Conservation (phyloP, 768 basidiomycete species). For the Tremella mesenterica region DNA sequence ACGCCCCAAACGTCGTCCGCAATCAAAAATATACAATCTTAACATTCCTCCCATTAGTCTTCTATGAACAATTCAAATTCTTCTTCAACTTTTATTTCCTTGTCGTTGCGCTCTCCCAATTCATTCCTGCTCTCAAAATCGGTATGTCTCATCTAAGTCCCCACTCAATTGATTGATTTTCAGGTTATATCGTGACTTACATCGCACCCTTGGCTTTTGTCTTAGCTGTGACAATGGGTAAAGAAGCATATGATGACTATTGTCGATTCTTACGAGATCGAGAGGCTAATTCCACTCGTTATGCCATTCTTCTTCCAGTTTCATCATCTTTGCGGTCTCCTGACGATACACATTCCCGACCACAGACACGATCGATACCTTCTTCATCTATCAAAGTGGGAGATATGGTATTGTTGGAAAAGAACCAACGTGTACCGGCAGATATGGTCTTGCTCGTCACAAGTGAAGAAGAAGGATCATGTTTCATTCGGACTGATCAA, state of each 20-base stretch:
- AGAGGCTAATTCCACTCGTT: slow-evolving; percentile 90
- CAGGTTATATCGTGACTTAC: slow-evolving; percentile 92
- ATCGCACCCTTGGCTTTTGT: slow-evolving; percentile 95
- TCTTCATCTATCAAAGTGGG: slow-evolving; percentile 83
- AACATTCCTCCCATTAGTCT: slow-evolving; percentile 93
- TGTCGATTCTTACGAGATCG: slow-evolving; percentile 82
- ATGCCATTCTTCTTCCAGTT: slow-evolving; percentile 64
- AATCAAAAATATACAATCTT: slow-evolving; percentile 97
- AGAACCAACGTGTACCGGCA: slow-evolving; percentile 94
- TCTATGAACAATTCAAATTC: slow-evolving; percentile 99
- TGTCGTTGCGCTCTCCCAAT: slow-evolving; percentile 90
- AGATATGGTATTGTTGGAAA: slow-evolving; percentile 81
- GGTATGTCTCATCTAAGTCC: slow-evolving; percentile 50
- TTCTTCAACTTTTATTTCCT: slow-evolving; percentile 99
- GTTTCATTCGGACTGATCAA: slow-evolving; percentile 96
- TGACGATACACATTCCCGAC: slow-evolving; percentile 18
- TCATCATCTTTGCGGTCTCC: slow-evolving; percentile 14
- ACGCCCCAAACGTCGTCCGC: slow-evolving; percentile 78
- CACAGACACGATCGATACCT: slow-evolving; percentile 61
- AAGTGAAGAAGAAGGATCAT: slow-evolving; percentile 79
- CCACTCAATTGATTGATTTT: neutral
- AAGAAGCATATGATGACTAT: slow-evolving; percentile 98
- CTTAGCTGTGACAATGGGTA: slow-evolving; percentile 88
- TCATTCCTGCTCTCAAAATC: slow-evolving; percentile 90
- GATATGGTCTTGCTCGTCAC: slow-evolving; percentile 85